Percentiles rank a stretch among this genome's conserved stretches.
Conservation (phyloP, 2,329 filamentous ascomycete species). For the Rhinocladiella similis region DNA sequence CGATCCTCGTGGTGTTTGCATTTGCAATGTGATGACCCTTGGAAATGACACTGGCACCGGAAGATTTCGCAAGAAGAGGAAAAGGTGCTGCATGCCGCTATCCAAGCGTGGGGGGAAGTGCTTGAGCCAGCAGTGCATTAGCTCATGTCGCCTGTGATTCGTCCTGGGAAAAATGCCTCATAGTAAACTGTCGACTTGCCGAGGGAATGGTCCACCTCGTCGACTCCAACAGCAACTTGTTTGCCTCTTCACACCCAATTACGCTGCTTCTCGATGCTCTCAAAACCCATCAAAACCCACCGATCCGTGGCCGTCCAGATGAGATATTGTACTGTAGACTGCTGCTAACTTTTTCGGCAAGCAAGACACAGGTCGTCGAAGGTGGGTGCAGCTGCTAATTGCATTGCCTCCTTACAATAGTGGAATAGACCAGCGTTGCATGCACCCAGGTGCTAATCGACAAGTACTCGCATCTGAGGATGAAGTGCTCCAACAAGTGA, state of each 20-base stretch:
- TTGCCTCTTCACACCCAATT: not conserved
- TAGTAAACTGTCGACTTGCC: constrained; percentile 14
- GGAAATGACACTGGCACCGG: not conserved
- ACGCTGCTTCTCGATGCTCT: not conserved
- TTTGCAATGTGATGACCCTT: not conserved
- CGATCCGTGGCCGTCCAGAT: no score
- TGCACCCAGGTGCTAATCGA: no score
- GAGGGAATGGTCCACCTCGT: constrained; percentile 5
- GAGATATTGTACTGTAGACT: no score
- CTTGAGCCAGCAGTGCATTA: constrained; percentile 18
- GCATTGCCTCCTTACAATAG: no score
- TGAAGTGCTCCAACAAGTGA: no score
- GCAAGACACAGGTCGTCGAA: no score
- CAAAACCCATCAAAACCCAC: not conserved
- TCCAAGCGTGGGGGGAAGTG: constrained; percentile 12
- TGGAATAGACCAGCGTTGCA: no score
- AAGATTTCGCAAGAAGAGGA: not conserved
- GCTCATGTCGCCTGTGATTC: constrained; percentile 16
- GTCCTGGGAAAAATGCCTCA: constrained; percentile 26
- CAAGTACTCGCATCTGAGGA: no score
- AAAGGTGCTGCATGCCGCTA: not conserved
- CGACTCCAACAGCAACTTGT: not conserved
- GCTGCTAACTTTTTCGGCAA: no score
- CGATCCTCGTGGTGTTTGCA: not conserved
- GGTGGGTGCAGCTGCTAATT: no score